These are phyloP conservation scores for Annulohypoxylon maeteangense DNA, from an alignment of 495 filamentous ascomycete species.

Conservation along the genomic window DNA sequence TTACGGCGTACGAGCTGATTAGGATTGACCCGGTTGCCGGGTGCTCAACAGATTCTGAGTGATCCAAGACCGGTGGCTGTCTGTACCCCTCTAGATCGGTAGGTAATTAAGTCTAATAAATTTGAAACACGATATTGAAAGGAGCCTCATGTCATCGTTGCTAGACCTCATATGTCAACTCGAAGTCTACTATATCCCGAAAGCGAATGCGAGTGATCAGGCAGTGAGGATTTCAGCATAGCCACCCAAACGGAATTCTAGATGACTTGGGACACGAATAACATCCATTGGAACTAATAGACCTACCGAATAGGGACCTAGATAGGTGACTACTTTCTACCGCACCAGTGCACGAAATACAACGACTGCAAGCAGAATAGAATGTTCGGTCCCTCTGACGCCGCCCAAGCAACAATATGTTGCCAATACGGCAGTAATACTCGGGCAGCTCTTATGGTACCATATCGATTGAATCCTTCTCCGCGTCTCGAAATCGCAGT, in stretches of 20 bases:
- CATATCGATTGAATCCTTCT: constrained; percentile 72
- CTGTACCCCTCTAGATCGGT: no score
- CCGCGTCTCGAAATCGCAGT: constrained; percentile 85
- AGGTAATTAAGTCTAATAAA: constrained; percentile 8
- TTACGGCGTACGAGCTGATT: background rate
- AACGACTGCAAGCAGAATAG: background rate
- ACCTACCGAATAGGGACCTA: no score
- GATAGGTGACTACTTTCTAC: no score
- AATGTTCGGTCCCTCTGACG: constrained; percentile 89
- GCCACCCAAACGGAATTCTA: no score
- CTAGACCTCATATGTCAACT: constrained; percentile 9
- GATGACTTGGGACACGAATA: background rate
- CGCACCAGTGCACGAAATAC: no score
- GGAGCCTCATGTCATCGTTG: constrained; percentile 4
- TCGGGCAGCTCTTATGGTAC: constrained; percentile 93
- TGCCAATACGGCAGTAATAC: constrained; percentile 61
- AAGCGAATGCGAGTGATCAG: background rate
- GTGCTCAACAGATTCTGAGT: background rate
- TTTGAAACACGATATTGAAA: constrained; percentile 15
- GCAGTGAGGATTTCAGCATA: constrained; percentile 5
- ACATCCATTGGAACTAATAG: no score
- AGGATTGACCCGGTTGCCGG: background rate
- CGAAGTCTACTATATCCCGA: background rate
- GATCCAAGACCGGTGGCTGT: background rate
- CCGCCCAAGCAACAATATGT: constrained; percentile 78